Base-by-base conservation (phyloP, 768 basidiomycete species). In the Mycena crocata region DNA sequence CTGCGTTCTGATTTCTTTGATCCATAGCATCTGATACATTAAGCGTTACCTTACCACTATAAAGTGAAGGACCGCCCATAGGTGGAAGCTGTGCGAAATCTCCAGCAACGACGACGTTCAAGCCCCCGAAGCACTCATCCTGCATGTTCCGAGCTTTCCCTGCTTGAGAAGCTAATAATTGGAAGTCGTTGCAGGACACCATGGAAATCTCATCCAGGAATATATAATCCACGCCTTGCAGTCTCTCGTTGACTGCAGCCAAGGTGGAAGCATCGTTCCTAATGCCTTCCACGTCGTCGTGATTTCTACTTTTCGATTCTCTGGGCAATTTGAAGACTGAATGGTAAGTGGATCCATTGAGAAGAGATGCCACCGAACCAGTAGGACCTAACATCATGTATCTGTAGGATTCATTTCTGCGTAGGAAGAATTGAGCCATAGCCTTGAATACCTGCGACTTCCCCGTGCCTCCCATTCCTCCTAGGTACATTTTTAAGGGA, bases 11-110 rank as follows among this genome's bases (percentile, higher is more conserved):
- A 35, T 63, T 44, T 40, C 3, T 73, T n/a, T 21, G 56, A 52
- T 28, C 28, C 12, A 37, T 56, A 59, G 35, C 37, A 17, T 12
- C n/a, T n/a, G 8, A 14, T 21, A 24, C 31, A 2, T 31, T 12
- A 21, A 45, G 40, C 37, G 52, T 15, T 46, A 45, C 23, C 7
- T 23, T 24, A 13, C 31, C 44, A 45, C 42, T 73, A 72, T 44
- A 76, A 34, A 70, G 40, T 0, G 55, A 21, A 31, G 49, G 23
- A 17, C 70, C 59, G 35, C 57, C 35, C 5, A 70, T 67, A 15
- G 77, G 81, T 1, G 80, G 79, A 1, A 84, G 61, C 52, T 84
- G 82, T 2, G 79, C 82, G 74, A 84, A 82, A 62, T 84, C 81
- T 12, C 82, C 82, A 8, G 82, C 78, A 56, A 82, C 72, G n/a